These are phyloP conservation scores for Calonectria ilicicola DNA, from an alignment of 2,329 filamentous ascomycete genomes.

Conservation along the genomic window DNA sequence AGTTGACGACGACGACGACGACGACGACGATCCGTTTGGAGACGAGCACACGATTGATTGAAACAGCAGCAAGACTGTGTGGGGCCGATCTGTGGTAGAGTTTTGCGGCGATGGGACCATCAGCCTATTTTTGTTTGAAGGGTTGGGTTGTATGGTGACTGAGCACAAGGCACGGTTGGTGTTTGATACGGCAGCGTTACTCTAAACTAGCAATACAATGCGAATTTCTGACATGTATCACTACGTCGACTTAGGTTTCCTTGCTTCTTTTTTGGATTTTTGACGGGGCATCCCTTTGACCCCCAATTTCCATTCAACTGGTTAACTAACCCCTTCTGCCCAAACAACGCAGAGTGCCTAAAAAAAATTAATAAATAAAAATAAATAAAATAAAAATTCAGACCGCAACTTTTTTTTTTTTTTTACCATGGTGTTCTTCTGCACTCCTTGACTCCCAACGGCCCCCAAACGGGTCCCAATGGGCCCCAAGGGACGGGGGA, in stretches of 20 bases:
- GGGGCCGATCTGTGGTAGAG: constrained; percentile 47
- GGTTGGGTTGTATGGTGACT: not conserved
- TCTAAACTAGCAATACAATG: not conserved
- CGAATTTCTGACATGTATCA: not conserved
- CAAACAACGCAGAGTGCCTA: not conserved
- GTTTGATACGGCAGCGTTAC: not conserved
- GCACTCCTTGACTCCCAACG: not conserved
- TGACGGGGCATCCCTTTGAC: not conserved
- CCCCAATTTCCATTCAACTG: not conserved
- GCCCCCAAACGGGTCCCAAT: not conserved
- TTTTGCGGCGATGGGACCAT: not conserved
- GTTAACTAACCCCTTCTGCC: not conserved
- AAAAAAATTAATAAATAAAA: no score
- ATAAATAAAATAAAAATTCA: no score
- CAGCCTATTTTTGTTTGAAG: not conserved
- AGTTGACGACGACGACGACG: constrained; percentile 80
- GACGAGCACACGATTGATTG: constrained; percentile 77
- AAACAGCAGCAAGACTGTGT: constrained; percentile 45
- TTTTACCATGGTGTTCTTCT: not conserved
- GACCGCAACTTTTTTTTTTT: not conserved
- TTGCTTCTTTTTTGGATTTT: not conserved
- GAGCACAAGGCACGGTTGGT: not conserved
- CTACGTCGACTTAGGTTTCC: not conserved
- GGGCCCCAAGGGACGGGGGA: not conserved
- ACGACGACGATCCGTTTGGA: constrained; percentile 89